Percentiles rank a stretch among this genome's conserved stretches.
Conservation (phyloP, 306 rosid genomes). For the Corylus heterophylla region DNA sequence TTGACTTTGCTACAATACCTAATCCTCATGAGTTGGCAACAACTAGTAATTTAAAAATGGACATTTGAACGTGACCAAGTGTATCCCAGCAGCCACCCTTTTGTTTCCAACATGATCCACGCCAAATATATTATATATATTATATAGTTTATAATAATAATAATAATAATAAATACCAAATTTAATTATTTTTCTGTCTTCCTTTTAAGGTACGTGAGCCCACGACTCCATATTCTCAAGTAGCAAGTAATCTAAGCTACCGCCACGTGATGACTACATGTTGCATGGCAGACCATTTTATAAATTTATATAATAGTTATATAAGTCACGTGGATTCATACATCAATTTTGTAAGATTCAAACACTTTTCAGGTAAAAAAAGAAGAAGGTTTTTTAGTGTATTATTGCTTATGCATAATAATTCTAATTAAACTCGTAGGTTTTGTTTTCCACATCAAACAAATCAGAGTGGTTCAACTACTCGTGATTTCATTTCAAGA, state of each 20-base stretch:
- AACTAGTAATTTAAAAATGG: neutral
- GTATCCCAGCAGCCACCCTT: slow-evolving; percentile 7
- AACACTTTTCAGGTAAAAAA: too few relatives aligned
- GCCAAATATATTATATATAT: neutral
- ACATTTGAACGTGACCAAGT: slow-evolving; percentile 9
- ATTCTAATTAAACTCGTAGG: neutral
- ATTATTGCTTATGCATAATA: too few relatives aligned
- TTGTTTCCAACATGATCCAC: neutral
- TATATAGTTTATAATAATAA: neutral
- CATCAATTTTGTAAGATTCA: too few relatives aligned
- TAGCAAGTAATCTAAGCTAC: neutral
- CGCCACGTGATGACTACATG: too few relatives aligned
- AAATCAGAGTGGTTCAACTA: neutral
- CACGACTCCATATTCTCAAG: slow-evolving; percentile 4
- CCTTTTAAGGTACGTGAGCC: slow-evolving; percentile 13
- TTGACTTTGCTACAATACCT: too few relatives aligned
- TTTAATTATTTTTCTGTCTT: neutral
- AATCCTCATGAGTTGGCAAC: neutral
- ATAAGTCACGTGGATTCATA: too few relatives aligned
- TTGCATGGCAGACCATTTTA: too few relatives aligned
- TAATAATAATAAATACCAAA: neutral
- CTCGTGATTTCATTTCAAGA: slow-evolving; percentile 6
- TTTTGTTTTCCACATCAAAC: neutral
- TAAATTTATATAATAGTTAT: too few relatives aligned
- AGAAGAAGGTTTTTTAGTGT: too few relatives aligned